These are phyloP conservation scores for Chlorophyllum brunneum DNA, from an alignment of 768 basidiomycete species.

Conservation along the genomic window DNA sequence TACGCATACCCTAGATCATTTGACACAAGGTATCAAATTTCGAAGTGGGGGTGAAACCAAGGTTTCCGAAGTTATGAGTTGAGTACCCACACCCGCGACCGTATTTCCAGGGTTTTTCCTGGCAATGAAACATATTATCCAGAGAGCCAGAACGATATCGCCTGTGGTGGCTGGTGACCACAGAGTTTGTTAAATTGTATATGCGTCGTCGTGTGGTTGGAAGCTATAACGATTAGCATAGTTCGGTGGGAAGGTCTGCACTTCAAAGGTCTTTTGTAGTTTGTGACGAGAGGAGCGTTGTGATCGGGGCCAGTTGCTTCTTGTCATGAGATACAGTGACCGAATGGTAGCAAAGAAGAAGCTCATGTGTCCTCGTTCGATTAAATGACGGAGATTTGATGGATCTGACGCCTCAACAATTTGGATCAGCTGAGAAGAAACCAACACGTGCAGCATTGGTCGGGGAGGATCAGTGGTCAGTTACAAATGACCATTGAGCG, in stretches of 20 bases:
- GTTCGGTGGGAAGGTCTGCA: too few relatives aligned
- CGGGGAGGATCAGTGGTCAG: neutral
- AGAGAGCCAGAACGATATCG: neutral
- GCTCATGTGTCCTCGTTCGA: neutral
- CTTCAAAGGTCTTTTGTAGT: too few relatives aligned
- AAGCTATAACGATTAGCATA: too few relatives aligned
- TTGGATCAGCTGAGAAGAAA: too few relatives aligned
- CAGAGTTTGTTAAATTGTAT: slow-evolving; percentile 4
- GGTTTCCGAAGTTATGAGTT: neutral
- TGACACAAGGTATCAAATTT: neutral
- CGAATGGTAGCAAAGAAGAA: too few relatives aligned
- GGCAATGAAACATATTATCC: neutral
- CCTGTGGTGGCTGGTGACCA: neutral
- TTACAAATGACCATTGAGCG: too few relatives aligned
- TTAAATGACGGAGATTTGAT: neutral
- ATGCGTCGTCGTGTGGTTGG: too few relatives aligned
- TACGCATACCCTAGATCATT: neutral
- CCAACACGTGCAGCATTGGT: too few relatives aligned
- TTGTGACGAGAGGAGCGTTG: too few relatives aligned
- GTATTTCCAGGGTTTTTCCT: slow-evolving; percentile 10
- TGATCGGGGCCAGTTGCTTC: too few relatives aligned
- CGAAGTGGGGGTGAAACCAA: neutral
- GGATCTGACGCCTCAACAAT: neutral
- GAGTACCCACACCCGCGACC: neutral
- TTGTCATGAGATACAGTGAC: too few relatives aligned